phyloP scores from a whole-genome alignment of 2,329 filamentous ascomycete genomes.

The Capronia americana region DNA sequence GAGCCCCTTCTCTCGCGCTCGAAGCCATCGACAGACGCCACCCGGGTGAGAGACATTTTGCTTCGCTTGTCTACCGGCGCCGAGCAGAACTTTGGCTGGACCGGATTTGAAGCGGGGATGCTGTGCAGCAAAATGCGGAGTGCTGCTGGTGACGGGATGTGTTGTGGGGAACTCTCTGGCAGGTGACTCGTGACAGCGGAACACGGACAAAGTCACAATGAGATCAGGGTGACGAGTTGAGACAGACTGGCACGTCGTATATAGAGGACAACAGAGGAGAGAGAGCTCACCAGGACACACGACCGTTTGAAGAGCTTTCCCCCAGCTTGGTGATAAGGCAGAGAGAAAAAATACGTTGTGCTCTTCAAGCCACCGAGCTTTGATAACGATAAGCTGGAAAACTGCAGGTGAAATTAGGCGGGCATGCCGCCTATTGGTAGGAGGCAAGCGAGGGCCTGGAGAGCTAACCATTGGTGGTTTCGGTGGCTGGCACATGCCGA shows the following conservation, averaged over 20 bases:
- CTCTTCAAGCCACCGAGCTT: conserved; percentile 8
- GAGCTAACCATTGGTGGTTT: not conserved
- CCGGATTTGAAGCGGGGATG: conserved; percentile 15
- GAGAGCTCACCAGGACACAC: conserved; percentile 11
- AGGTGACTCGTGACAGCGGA: conserved; percentile 7
- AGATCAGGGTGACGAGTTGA: conserved; percentile 4
- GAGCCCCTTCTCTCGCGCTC: conserved; percentile 45
- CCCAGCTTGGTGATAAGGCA: conserved; percentile 14
- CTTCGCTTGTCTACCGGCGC: not conserved
- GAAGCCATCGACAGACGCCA: conserved; percentile 54
- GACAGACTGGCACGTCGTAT: not conserved
- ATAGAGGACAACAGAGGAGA: not conserved
- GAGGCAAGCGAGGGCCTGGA: conserved; percentile 1
- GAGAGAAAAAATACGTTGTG: conserved; percentile 3
- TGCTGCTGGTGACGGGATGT: conserved; percentile 1
- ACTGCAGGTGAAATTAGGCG: conserved; percentile 17
- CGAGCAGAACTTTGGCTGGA: conserved; percentile 9
- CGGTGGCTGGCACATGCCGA: conserved; percentile 13
- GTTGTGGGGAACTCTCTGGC: not conserved
- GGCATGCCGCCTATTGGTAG: conserved; percentile 17
- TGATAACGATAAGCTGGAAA: conserved; percentile 33
- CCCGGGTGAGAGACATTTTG: conserved; percentile 52
- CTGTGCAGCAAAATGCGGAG: conserved; percentile 29
- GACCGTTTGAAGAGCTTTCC: not conserved
- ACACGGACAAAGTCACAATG: conserved; percentile 2